Base-by-base conservation (phyloP, 108 stramenopile genomes). In the Cylindrotheca closterium region DNA sequence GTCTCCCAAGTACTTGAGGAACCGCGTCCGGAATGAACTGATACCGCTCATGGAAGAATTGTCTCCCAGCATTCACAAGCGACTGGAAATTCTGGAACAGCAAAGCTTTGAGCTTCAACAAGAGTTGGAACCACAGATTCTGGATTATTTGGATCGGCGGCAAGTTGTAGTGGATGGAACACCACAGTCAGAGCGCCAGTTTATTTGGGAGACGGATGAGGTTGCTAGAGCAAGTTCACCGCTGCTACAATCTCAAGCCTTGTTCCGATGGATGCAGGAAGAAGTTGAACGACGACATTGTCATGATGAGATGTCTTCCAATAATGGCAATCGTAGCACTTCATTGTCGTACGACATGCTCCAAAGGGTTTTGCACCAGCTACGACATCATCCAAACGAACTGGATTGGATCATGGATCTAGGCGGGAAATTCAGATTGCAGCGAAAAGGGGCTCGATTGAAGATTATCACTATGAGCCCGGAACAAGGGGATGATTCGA, bases 1-100 rank as follows among this genome's bases (percentile, higher is more conserved):
- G 27, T 74, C 81, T 0, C 54, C 65, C 55, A 90, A 90, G 60
- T 94, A 94, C 67, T 74, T 84, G 47, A 73, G 93, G 22, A 94
- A 94, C 58, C 85, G 87, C 30, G 89, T 94, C 8, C 83, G 93
- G 19, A 89, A 92, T 75, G 87, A 94, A 64, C 46, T 94, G 61
- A 75, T 94, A 8, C 93, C 93, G 12, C 67, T 94, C 30, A 53
- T 94, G 66, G 45, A 68, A 33, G 88, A 92, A 7, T 55, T 94
- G 31, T 70, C 82, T 17, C 79, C 71, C 68, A 53, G 63, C 71
- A 30, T 65, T 76, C 24, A 34, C 31, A 1, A 27, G 81, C 79
- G 89, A 30, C 63, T 94, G 7, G 60, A 49, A 10, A 73, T 73
- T 30, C 51, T 87, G 63, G 60, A 77, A 25, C 70, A 84, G 42